Conservation (phyloP, 1,284 basidiomycete species). For the Taiwanofungus camphoratus region DNA sequence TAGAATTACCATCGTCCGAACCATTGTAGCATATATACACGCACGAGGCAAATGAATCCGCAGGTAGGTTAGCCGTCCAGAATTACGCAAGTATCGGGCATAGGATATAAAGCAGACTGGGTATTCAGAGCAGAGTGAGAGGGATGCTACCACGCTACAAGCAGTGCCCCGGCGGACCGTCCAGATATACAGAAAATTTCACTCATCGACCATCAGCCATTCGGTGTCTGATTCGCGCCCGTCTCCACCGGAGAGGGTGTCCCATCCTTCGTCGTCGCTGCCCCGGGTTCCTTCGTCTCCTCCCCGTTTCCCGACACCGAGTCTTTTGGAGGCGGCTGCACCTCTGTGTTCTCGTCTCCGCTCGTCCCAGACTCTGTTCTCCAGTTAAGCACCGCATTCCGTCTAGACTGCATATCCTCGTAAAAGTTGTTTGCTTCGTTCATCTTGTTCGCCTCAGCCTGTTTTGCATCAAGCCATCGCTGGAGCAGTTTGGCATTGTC, state of each 20-base stretch:
- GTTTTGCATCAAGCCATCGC: constrained; percentile 93
- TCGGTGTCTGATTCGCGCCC: constrained; percentile 76
- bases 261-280: constrained; percentile 64
- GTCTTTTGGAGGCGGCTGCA: constrained; percentile 20
- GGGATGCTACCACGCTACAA: constrained; percentile 3
- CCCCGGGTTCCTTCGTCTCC: constrained; percentile 41
- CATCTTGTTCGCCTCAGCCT: constrained; percentile 90
- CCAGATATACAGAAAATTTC: constrained; percentile 15
- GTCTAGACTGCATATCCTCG: constrained; percentile 71
- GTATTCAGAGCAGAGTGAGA: constrained; percentile 21
- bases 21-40: neutral
- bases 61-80: neutral
- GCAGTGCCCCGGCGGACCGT: constrained; percentile 11
- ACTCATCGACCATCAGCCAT: constrained; percentile 72
- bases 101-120: constrained; percentile 24
- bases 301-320: constrained; percentile 68
- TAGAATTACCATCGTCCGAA: neutral
- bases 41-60: neutral
- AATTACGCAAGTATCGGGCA: neutral
- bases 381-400: constrained; percentile 52
- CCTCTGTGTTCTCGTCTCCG: constrained; percentile 22
- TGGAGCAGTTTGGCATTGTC: constrained; percentile 95
- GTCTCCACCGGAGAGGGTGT: constrained; percentile 60
- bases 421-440: constrained; percentile 87
- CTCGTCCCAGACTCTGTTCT: constrained; percentile 27